Conservation (phyloP, 306 rosid genomes). For the Oxytropis ochrocephala region DNA sequence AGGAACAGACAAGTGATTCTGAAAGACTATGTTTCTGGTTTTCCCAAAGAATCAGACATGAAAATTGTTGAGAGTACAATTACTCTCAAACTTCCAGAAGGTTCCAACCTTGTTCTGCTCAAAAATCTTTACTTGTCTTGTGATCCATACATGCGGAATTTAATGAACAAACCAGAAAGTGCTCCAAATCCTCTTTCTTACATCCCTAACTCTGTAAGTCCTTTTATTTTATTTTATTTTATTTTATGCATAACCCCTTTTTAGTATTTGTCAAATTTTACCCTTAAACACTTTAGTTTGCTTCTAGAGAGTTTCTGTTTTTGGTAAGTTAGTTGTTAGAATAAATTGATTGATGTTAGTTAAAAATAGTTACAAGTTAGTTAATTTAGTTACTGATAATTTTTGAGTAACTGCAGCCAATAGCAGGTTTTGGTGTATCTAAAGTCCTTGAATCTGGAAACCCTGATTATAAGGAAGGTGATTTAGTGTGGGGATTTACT, state of each 20-base stretch:
- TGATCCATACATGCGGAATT: slow-evolving; percentile 26
- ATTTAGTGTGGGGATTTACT: slow-evolving; percentile 25
- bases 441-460: slow-evolving; percentile 28
- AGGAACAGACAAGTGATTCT: slow-evolving; percentile 25
- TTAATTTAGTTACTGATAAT: background rate
- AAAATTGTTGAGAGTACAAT: slow-evolving; percentile 14
- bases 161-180: slow-evolving; percentile 14
- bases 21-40: slow-evolving; percentile 11
- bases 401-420: slow-evolving; percentile 6
- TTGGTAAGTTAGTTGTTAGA: too few relatives aligned
- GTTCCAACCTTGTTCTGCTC: slow-evolving; percentile 15
- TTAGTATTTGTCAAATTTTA: background rate
- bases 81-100: slow-evolving; percentile 16
- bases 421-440: slow-evolving; percentile 25
- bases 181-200: background rate
- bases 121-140: slow-evolving; percentile 28
- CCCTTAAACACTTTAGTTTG: background rate
- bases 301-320: background rate
- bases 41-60: slow-evolving; percentile 30
- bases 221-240: too few relatives aligned
- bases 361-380: too few relatives aligned
- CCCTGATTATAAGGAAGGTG: slow-evolving; percentile 20
- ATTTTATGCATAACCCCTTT: background rate
- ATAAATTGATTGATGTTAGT: too few relatives aligned
- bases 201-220: slow-evolving; percentile 17